These are phyloP conservation scores for Tulasnella sp. DNA, from an alignment of 768 basidiomycete species.

Conservation along the genomic window DNA sequence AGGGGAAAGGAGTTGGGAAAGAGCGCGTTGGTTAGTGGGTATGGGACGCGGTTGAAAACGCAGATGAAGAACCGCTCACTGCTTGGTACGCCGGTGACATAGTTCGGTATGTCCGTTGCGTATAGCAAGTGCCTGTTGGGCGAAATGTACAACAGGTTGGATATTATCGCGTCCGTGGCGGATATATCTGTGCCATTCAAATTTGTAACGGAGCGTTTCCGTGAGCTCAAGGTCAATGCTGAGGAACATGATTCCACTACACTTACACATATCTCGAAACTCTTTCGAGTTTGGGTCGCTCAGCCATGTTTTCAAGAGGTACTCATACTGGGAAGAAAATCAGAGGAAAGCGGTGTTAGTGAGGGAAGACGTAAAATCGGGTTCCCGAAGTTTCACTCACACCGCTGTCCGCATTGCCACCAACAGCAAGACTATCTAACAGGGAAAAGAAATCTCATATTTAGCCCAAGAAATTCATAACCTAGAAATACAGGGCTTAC, in stretches of 20 bases:
- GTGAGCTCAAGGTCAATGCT: background rate
- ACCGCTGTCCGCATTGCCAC: conserved; percentile 30
- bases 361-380: background rate
- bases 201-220: conserved; percentile 46
- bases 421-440: conserved; percentile 17
- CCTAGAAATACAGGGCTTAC: background rate
- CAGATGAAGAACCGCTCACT: background rate
- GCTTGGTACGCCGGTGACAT: conserved; percentile 30
- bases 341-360: background rate
- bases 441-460: conserved; percentile 20
- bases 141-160: conserved; percentile 60
- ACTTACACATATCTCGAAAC: conserved; percentile 65
- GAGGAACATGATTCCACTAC: background rate
- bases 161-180: conserved; percentile 32
- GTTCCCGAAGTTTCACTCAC: conserved; percentile 12
- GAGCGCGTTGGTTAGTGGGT: background rate
- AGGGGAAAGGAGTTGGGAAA: conserved; percentile 30
- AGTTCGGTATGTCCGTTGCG: conserved; percentile 52
- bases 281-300: conserved; percentile 58
- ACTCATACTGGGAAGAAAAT: conserved; percentile 51
- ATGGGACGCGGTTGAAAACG: background rate
- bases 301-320: conserved; percentile 69
- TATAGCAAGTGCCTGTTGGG: conserved; percentile 63
- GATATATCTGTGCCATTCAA: conserved; percentile 31
- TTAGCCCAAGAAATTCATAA: background rate